Conservation (phyloP, 2,329 filamentous ascomycete species). For the Monilinia laxa region DNA sequence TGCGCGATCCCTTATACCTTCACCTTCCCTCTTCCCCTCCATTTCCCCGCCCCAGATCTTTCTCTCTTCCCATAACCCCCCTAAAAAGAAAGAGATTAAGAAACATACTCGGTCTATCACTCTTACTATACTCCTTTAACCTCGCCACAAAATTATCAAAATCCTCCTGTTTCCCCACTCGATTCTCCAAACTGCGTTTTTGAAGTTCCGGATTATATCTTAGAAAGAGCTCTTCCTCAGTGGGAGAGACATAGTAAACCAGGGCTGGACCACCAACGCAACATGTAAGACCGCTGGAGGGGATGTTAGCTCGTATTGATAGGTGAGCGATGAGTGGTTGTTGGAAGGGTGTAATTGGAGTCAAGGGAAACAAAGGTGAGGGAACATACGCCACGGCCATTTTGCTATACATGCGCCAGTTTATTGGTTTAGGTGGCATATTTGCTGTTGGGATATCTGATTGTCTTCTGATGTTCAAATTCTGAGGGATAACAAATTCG, state of each 20-base stretch:
- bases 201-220: conserved; percentile 95
- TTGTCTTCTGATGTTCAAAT: not conserved
- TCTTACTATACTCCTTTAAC: conserved; percentile 87
- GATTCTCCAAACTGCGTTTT: conserved; percentile 77
- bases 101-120: conserved; percentile 80
- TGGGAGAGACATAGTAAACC: conserved; percentile 75
- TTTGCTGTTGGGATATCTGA: conserved; percentile 17
- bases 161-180: conserved; percentile 74
- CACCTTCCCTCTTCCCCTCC: not conserved
- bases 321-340: not conserved
- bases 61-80: not conserved
- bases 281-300: conserved; percentile 63
- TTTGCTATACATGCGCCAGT: conserved; percentile 63
- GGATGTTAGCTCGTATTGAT: conserved; percentile 20
- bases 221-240: conserved; percentile 89
- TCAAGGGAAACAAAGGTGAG: conserved; percentile 15
- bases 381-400: conserved; percentile 65
- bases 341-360: not conserved
- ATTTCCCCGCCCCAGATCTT: not conserved
- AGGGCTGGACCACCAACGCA: conserved; percentile 83
- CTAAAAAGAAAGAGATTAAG: not conserved
- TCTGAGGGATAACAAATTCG: not conserved
- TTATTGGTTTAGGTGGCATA: conserved; percentile 51
- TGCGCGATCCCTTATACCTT: not conserved
- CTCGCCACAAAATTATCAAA: conserved; percentile 84